Conservation (phyloP, 1,284 basidiomycete genomes). For the Ustilago sp. region DNA sequence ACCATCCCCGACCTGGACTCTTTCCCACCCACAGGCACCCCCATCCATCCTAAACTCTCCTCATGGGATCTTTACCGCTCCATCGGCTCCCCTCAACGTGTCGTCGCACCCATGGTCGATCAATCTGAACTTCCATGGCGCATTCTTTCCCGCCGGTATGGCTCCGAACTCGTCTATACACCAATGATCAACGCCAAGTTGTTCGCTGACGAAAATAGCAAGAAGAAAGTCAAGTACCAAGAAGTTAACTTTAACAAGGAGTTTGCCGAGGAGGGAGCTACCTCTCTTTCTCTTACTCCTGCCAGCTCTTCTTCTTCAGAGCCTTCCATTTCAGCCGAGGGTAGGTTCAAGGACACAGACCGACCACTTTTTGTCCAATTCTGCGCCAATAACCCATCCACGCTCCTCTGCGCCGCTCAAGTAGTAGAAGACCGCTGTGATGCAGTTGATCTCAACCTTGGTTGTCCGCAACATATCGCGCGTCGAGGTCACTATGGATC, state of each 20-base stretch:
- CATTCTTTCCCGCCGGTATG: conserved; percentile 85
- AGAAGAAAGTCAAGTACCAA: conserved; percentile 46
- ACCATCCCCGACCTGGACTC: conserved; percentile 45
- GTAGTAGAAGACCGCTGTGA: conserved; percentile 72
- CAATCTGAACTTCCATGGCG: conserved; percentile 92
- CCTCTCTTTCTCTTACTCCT: conserved; percentile 9
- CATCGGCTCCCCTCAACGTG: conserved; percentile 84
- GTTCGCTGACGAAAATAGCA: conserved; percentile 72
- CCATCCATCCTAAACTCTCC: conserved; percentile 74
- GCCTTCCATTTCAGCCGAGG: not conserved
- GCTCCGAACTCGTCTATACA: conserved; percentile 85
- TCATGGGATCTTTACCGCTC: conserved; percentile 86
- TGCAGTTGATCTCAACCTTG: conserved; percentile 91
- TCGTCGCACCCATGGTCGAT: conserved; percentile 98
- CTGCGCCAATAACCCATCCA: conserved; percentile 87
- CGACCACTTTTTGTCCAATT: conserved; percentile 92
- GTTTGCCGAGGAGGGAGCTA: conserved; percentile 56
- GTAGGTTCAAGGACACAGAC: conserved; percentile 72
- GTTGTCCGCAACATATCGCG: conserved; percentile 94
- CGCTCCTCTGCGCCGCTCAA: conserved; percentile 72
- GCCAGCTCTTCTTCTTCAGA: not conserved
- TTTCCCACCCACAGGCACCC: conserved; percentile 64
- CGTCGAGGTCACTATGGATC: conserved; percentile 86
- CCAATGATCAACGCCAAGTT: conserved; percentile 98
- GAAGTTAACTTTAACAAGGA: conserved; percentile 55